Conservation (phyloP, 345 rosid species). For the Ailanthus altissimus region DNA sequence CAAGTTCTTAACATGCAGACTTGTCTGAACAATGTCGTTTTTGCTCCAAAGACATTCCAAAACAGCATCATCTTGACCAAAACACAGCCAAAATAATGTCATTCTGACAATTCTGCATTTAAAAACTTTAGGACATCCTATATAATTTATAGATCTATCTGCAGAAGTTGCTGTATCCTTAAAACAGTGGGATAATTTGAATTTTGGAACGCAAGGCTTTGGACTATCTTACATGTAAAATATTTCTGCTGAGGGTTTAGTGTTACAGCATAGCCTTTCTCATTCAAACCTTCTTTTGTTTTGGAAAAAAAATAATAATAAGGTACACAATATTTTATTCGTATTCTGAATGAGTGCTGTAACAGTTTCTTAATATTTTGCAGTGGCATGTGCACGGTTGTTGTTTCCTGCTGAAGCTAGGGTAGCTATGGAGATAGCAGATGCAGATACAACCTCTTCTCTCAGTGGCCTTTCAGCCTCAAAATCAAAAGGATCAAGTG, state of each 20-base stretch:
- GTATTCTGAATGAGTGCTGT: neutral
- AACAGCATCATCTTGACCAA: no score
- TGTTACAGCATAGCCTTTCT: neutral
- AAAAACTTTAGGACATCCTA: no score
- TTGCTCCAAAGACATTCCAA: no score
- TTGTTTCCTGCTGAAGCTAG: slow-evolving; percentile 50
- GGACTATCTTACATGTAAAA: neutral
- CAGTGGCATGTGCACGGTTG: slow-evolving; percentile 48
- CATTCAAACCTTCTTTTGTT: no score
- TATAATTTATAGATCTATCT: no score
- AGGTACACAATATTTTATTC: neutral
- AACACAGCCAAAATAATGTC: no score
- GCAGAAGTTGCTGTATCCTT: neutral
- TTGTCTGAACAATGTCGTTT: no score
- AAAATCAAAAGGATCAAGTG: slow-evolving; percentile 27
- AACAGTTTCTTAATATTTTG: slow-evolving; percentile 3
- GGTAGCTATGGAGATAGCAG: slow-evolving; percentile 48
- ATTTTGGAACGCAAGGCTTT: neutral
- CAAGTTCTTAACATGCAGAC: no score
- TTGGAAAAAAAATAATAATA: neutral
- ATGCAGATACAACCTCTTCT: slow-evolving; percentile 32
- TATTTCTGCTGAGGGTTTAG: neutral
- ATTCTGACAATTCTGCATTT: no score
- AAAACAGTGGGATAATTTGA: neutral
- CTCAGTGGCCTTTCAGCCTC: slow-evolving; percentile 9